Percentiles rank a stretch among this genome's conserved stretches.
These are phyloP conservation scores for Penstemon barbatus DNA, from an alignment of 257 asterid species.

Conservation along the genomic window DNA sequence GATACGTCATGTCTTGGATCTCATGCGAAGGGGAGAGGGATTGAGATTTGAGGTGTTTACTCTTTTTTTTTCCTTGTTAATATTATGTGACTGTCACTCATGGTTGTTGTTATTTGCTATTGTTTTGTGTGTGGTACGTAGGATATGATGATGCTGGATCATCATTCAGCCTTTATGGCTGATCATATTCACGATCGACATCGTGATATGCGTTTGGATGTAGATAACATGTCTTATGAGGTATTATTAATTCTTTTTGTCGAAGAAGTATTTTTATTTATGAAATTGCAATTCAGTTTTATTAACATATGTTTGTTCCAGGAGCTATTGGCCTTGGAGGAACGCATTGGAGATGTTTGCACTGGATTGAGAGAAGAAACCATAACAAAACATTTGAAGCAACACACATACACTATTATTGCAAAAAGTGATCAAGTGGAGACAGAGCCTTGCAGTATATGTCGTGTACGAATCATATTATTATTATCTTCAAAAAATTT, in stretches of 20 bases:
- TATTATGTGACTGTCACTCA: not conserved
- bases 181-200: conserved; percentile 54
- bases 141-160: conserved; percentile 65
- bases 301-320: conserved; percentile 23
- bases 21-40: conserved; percentile 93
- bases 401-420: conserved; percentile 18
- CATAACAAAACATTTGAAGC: conserved; percentile 47
- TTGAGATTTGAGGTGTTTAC: conserved; percentile 76
- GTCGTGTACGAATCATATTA: conserved; percentile 47
- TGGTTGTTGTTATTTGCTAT: too few relatives aligned
- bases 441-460: conserved; percentile 67
- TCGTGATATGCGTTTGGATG: conserved; percentile 71
- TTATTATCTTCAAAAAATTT: not conserved
- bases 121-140: not conserved
- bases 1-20: conserved; percentile 92
- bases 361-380: conserved; percentile 64
- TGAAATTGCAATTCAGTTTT: conserved; percentile 2
- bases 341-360: conserved; percentile 69
- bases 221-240: conserved; percentile 78
- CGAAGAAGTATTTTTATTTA: not conserved
- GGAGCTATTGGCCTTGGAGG: conserved; percentile 70
- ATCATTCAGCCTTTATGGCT: conserved; percentile 46
- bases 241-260: conserved; percentile 24
- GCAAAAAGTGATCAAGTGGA: conserved; percentile 34
- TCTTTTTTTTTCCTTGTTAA: not conserved